phyloP scores from a whole-genome alignment of 768 basidiomycete genomes.

The Thelephora ganbajun region DNA sequence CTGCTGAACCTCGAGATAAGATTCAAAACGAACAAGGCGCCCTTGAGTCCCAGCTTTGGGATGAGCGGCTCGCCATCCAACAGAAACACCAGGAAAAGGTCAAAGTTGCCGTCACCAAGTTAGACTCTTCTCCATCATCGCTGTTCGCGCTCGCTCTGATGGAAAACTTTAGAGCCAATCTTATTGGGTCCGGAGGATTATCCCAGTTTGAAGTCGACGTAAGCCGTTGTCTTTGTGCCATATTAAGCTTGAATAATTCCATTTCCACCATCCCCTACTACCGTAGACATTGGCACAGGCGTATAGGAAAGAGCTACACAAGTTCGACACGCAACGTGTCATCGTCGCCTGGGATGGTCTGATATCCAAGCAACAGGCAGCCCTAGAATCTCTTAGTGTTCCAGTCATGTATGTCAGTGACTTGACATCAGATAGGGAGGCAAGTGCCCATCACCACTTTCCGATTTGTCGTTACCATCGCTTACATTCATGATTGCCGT shows the following conservation, averaged over 20 bases:
- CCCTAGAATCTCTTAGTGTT: conserved; percentile 44
- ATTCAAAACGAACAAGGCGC: conserved; percentile 58
- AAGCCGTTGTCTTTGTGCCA: conserved; percentile 11
- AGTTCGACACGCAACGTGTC: conserved; percentile 57
- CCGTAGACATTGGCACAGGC: conserved; percentile 51
- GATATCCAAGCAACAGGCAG: conserved; percentile 52
- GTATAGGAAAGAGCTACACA: conserved; percentile 48
- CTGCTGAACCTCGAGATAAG: conserved; percentile 20
- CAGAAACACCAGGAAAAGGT: conserved; percentile 60
- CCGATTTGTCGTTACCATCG: background rate
- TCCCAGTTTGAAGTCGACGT: conserved; percentile 62
- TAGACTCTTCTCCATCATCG: conserved; percentile 11
- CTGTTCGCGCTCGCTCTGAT: background rate
- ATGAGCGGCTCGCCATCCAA: conserved; percentile 48
- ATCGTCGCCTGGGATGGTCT: conserved; percentile 68
- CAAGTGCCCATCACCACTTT: conserved; percentile 17
- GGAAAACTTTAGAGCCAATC: conserved; percentile 35
- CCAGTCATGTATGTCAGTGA: conserved; percentile 59
- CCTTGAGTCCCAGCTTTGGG: conserved; percentile 55
- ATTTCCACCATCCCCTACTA: conserved; percentile 4
- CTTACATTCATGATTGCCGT: conserved; percentile 1
- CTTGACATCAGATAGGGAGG: conserved; percentile 39
- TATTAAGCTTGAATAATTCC: conserved; percentile 4
- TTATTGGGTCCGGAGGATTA: conserved; percentile 44
- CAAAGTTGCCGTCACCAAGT: conserved; percentile 56